phyloP scores from a whole-genome alignment of 441 rosid species.

The Jatropha podagrica region DNA sequence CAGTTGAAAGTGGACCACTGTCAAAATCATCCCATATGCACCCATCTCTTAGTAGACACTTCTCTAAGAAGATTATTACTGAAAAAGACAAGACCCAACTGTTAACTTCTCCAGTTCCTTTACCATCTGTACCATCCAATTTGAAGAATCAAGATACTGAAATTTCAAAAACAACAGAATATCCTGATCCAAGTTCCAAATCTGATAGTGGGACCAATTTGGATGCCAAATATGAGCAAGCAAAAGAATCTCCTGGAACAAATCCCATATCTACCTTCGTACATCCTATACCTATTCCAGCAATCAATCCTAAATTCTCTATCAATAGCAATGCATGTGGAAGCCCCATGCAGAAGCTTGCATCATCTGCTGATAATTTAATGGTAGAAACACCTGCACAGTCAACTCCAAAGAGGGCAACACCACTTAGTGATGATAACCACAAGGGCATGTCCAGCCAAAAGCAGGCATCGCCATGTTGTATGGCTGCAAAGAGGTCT shows the following conservation, averaged over 20 bases:
- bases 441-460: constrained; percentile 12
- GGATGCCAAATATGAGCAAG: constrained; percentile 20
- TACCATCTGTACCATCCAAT: constrained; percentile 6
- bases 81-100: constrained; percentile 21
- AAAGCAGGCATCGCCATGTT: constrained; percentile 21
- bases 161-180: constrained; percentile 12
- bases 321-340: constrained; percentile 19
- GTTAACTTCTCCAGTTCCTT: constrained; percentile 18
- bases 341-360: constrained; percentile 36
- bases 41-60: constrained; percentile 33
- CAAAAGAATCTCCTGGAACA: constrained; percentile 21
- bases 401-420: constrained; percentile 40
- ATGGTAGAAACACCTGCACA: constrained; percentile 48
- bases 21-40: constrained; percentile 25
- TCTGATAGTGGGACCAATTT: constrained; percentile 9
- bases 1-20: constrained; percentile 19
- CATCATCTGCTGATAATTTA: constrained; percentile 25
- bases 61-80: constrained; percentile 31
- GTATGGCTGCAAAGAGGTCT: constrained; percentile 46
- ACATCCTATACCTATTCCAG: constrained; percentile 11
- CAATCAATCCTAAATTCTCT: constrained; percentile 13
- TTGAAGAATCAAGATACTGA: constrained; percentile 18
- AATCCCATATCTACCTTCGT: constrained; percentile 8
- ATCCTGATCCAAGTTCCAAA: constrained; percentile 4
- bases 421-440: constrained; percentile 31